Conservation (phyloP, 2,329 filamentous ascomycete species). For the Zalaria sp. region DNA sequence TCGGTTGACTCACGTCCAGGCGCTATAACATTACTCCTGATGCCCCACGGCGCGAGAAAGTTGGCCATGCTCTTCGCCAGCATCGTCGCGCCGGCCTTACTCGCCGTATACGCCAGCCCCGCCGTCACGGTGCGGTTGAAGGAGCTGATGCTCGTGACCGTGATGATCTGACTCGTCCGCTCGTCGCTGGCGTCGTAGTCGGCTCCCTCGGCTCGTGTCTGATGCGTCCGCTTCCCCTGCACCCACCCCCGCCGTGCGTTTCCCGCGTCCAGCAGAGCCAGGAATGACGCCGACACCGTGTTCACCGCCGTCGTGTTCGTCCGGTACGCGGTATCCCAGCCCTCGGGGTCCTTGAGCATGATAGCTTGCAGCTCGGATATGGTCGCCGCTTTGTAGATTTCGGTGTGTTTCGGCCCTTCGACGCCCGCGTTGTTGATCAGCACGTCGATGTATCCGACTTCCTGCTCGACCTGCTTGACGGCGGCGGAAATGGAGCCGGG, state of each 20-base stretch:
- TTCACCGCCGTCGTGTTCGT: conserved; percentile 32
- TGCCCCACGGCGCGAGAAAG: conserved; percentile 28
- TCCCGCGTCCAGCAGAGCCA: conserved; percentile 29
- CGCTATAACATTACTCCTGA: conserved; percentile 32
- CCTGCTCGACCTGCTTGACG: conserved; percentile 26
- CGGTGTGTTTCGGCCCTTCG: conserved; percentile 26
- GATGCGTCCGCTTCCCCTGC: conserved; percentile 16
- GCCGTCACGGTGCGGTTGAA: conserved; percentile 22
- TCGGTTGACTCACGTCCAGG: conserved; percentile 21
- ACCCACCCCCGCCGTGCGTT: conserved; percentile 28
- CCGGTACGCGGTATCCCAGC: conserved; percentile 23
- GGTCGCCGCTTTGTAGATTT: conserved; percentile 26
- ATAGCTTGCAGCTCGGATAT: conserved; percentile 29
- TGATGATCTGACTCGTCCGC: conserved; percentile 32
- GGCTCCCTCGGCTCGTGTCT: conserved; percentile 7
- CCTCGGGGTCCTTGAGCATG: conserved; percentile 19
- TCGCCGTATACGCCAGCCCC: conserved; percentile 28
- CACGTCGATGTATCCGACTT: conserved; percentile 35
- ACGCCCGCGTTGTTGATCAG: conserved; percentile 23
- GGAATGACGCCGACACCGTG: conserved; percentile 28
- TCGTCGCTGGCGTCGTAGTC: conserved; percentile 18
- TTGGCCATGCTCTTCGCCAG: conserved; percentile 30
- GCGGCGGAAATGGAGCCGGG: conserved; percentile 25
- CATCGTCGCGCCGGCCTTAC: conserved; percentile 28
- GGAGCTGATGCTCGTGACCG: conserved; percentile 26